Evolutionary conservation across 2,329 filamentous ascomycete genomes (phyloP), one percentile per base, ranked within the genome.

Genomic region (Ophidiomyces ophidiicola): DNA sequence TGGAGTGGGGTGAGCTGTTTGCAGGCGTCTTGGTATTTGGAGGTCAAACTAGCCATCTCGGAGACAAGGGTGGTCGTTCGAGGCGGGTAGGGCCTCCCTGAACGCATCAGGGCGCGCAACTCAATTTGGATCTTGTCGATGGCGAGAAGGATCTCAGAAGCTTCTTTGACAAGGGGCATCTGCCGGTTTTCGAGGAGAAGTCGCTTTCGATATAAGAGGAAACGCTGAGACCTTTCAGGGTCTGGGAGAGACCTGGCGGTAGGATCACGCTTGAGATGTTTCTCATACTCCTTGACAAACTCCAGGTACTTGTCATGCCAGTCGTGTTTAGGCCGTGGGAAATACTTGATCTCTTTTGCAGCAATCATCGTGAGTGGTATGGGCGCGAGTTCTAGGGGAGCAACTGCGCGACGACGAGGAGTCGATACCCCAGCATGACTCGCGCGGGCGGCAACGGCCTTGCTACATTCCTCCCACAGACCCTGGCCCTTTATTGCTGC

Each of bases 241-340:
- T 40, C 29, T 2, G 38, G 24, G 32, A 41, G 11, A 15, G 32
- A 14, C 25, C 2, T 17, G 14, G 35, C 19, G 10, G 5, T 10
- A 6, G 33, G 19, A 11, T 35, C 24, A 2, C n/a, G 14, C 20
- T 40, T 37, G 23, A 10, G 11, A 20, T 32, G 14, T 26, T 41
- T 19, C 31, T 47, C 42, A 3, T 0, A 52, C 42, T 31, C 29
- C 6, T 39, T 20, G 17, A 28, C 2, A 17, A 17, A 29, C 15
- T 61, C 50, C 5, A 63, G 51, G 14, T 72, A 56, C 41, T 68
- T 61, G 4, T 63, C 52, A 30, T 63, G 55, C 48, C 62, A 67
- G 0, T 46, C 44, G 5, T 50, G 51, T 21, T 33, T 47, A 6
- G 61, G 54, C 19, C 71, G 64, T 1, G 57, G 55, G 3, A 63